Percentiles rank a stretch among this genome's conserved stretches.
Evolutionary conservation across 371 early-diverging fungal genomes (phyloP).

Genomic region (Syncephalastrum sp.): DNA sequence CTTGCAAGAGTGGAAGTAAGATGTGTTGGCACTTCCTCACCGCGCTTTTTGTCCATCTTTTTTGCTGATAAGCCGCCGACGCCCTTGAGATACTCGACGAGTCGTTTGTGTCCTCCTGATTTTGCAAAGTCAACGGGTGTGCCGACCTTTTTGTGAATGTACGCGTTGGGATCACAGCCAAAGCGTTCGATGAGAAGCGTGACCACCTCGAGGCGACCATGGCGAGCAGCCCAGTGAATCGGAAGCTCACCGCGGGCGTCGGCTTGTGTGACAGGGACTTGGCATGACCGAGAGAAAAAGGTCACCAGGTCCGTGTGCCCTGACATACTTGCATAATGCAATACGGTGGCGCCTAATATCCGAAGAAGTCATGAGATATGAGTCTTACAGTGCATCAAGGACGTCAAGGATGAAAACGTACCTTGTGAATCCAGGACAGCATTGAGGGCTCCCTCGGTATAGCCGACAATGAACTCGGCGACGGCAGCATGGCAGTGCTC

Average conservation of each 20-base stretch:
- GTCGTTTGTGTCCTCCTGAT: slow-evolving; percentile 32
- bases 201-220: slow-evolving; percentile 35
- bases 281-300: slow-evolving; percentile 27
- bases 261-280: slow-evolving; percentile 21
- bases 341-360: slow-evolving; percentile 31
- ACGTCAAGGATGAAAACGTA: slow-evolving; percentile 6
- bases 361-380: not conserved
- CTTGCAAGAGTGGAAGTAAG: slow-evolving; percentile 28
- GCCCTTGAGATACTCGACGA: slow-evolving; percentile 40
- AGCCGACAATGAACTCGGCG: slow-evolving; percentile 35
- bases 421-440: slow-evolving; percentile 29
- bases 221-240: slow-evolving; percentile 40
- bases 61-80: slow-evolving; percentile 35
- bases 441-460: slow-evolving; percentile 29
- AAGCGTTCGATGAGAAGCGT: slow-evolving; percentile 31
- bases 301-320: slow-evolving; percentile 39
- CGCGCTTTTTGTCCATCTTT: slow-evolving; percentile 39
- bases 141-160: slow-evolving; percentile 26
- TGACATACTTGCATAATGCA: slow-evolving; percentile 46
- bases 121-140: slow-evolving; percentile 46
- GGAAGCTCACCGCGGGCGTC: slow-evolving; percentile 32
- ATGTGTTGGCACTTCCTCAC: slow-evolving; percentile 36
- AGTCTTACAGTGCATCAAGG: too few relatives aligned
- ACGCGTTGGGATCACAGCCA: slow-evolving; percentile 34
- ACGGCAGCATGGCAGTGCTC: slow-evolving; percentile 40